phyloP scores from a whole-genome alignment of 345 rosid genomes.

The Rhizophora apiculata region DNA sequence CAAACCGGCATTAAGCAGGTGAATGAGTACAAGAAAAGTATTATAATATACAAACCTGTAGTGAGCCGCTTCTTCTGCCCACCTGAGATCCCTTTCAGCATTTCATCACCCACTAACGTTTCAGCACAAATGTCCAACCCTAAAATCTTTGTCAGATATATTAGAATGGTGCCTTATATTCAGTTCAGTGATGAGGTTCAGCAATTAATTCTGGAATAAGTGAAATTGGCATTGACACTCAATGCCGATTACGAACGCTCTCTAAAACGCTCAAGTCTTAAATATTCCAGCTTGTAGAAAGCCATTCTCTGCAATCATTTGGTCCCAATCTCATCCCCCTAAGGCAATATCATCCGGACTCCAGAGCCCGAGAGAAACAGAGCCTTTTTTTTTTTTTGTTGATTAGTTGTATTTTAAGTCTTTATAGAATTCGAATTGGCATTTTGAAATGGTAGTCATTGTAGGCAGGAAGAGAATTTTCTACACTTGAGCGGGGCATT shows the following conservation, averaged over 20 bases:
- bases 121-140: conserved; percentile 93
- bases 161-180: conserved; percentile 10
- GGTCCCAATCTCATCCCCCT: not conserved
- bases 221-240: no score
- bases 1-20: not conserved
- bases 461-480: no score
- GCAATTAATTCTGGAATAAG: not conserved
- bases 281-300: not conserved
- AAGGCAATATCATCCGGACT: not conserved
- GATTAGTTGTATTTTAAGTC: no score
- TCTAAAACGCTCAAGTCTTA: not conserved
- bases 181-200: conserved; percentile 5
- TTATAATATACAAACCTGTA: conserved; percentile 49
- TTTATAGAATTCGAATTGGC: no score
- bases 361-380: no score
- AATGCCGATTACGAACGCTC: no score
- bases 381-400: no score
- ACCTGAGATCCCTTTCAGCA: conserved; percentile 98
- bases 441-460: no score
- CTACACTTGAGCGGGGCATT: no score
- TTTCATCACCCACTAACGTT: conserved; percentile 97
- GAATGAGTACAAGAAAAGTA: not conserved
- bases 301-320: not conserved
- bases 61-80: conserved; percentile 98
- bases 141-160: conserved; percentile 84